Base-by-base conservation (phyloP, 129 eudicot species). In the Chrysanthemum seticuspe region DNA sequence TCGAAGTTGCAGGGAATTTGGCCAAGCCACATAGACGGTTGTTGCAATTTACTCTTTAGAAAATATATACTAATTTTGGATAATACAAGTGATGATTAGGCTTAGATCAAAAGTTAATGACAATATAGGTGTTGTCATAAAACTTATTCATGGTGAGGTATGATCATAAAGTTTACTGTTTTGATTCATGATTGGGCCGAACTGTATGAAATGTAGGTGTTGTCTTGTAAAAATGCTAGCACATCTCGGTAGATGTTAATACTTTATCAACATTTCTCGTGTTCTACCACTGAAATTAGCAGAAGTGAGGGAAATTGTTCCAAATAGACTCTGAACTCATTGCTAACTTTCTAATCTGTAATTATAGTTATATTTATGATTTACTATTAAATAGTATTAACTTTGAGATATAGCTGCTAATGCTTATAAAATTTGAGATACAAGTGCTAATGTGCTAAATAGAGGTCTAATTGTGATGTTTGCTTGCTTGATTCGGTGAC, bases 191-290 rank as follows among this genome's bases (percentile, higher is more conserved):
- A 74, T 74, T 18, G 11, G 51, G 14, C 51, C 7, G 16, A 63
- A 34, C n/a, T 16, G 34, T 62, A 18, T 74, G 71, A 51, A 50
- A 51, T 74, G 8, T 29, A 74, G 51, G 31, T 50, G 34, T 25
- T 25, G 50, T 2, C 34, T 9, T 8, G 34, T 72, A 29, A 29
- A 29, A 29, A 29, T 29, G 34, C 34, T 29, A 29, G 34, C 34
- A 29, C 4, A 29, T 29, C 34, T 29, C 34, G 34, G 34, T 29
- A 29, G 34, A 29, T 29, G 34, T 29, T 29, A 29, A 3, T 29
- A 29, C 34, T 29, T 29, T 45, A 65, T 65, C 14, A 45, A 6
- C 45, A 31, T 4, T 49, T 23, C 40, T 11, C 29, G 51, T 3
- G 34, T 29, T 27, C 53, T 13, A 16, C 36, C 58, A 10, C 6